Evolutionary conservation across 2,329 filamentous ascomycete genomes (phyloP), one percentile per base, ranked within the genome.

Genomic region (Pseudopyrenochaeta lycopersici): DNA sequence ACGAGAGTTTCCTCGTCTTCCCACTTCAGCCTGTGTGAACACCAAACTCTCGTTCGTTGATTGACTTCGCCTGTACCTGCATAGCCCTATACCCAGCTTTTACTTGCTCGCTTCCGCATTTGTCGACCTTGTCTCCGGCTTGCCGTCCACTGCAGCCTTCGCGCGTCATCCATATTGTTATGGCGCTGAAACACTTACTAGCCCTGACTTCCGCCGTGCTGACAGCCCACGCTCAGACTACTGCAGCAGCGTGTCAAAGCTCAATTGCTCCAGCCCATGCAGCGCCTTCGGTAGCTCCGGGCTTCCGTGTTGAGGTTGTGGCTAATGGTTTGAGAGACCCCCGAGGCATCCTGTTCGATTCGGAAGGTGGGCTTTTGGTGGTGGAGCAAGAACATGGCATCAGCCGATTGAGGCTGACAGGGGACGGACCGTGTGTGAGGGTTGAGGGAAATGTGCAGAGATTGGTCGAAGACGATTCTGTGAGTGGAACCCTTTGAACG

Each of bases 301-400:
- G 78, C 11, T 81, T 78, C 57, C 63, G 68, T 21, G 77, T 76
- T 4, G 73, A 77, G 48, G 73, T 83, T 10, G 78, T 83, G 38
- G 80, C 80, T 9, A 79, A 76, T 17, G 75, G 76, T 9, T 64
- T 84, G 35, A 73, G 68, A 21, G 66, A 68, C 15, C 82, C 82
- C 12, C 76, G 82, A 15, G 77, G 78, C 10, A 77, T 84, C 39
- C 67, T 74, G 10, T 81, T 83, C 58, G 82, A 84, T 69, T 68
- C 58, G 17, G 67, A 73, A 42, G 82, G 81, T 17, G 77, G 78
- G 51, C 67, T 84, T 32, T 72, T 84, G n/a, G 78, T 84, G 4
- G 76, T 83, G 18, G 77, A 83, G 67, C 69, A 74, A 60, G 72
- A 64, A 47, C 60, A 56, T 64, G 77, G 72, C 6, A 71, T 82